phyloP scores from a whole-genome alignment of 805 yeast species.

The Clavispora carvajalis region DNA sequence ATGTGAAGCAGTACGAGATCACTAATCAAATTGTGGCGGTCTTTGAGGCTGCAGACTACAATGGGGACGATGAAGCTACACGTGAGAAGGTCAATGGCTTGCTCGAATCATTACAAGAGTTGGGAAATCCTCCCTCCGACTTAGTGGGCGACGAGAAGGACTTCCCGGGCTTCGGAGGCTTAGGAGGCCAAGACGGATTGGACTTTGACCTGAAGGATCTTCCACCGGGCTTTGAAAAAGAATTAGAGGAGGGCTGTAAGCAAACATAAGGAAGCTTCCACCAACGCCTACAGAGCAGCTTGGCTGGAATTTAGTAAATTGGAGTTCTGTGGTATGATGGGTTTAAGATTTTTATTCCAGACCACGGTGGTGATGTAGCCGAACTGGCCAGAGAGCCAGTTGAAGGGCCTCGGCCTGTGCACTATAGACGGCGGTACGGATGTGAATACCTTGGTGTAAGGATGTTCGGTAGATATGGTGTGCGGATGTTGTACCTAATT shows the following conservation, averaged over 20 bases:
- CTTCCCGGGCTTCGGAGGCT: slow-evolving; percentile 42
- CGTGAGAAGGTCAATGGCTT: slow-evolving; percentile 50
- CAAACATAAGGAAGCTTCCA: slow-evolving; percentile 28
- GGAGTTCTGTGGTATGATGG: no score
- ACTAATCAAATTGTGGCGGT: slow-evolving; percentile 56
- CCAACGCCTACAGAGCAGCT: no score
- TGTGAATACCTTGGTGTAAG: not conserved
- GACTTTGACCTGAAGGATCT: slow-evolving; percentile 49
- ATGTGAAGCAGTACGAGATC: slow-evolving; percentile 55
- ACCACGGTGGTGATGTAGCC: no score
- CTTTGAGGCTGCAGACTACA: slow-evolving; percentile 63
- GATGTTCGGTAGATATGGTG: not conserved
- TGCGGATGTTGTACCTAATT: not conserved
- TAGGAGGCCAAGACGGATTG: slow-evolving; percentile 36
- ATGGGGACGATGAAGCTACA: slow-evolving; percentile 40
- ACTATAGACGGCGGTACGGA: not conserved
- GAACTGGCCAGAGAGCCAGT: no score
- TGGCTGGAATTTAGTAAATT: no score
- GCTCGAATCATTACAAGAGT: slow-evolving; percentile 64
- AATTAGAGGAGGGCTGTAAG: slow-evolving; percentile 54
- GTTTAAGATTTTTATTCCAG: no score
- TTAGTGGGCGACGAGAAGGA: slow-evolving; percentile 55
- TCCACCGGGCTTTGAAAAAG: slow-evolving; percentile 48
- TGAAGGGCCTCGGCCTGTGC: no score
- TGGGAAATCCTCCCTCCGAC: slow-evolving; percentile 79